Evolutionary conservation across 202 grass and related monocot species (phyloP), one percentile per base, ranked within the genome.

Genomic region (Panicum virgatum): DNA sequence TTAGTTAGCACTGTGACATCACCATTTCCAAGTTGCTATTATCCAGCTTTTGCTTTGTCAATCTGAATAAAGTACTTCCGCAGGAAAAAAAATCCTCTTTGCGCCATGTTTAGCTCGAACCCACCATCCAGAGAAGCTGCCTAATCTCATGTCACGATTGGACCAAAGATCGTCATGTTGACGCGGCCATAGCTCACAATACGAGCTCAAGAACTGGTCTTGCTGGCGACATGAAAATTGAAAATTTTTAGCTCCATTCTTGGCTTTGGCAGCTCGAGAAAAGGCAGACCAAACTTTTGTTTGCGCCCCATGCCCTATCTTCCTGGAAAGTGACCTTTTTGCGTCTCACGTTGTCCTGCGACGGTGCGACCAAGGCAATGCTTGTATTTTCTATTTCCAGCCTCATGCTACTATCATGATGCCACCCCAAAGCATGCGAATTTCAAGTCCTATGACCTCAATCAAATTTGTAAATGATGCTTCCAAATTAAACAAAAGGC

Each of bases 291-390:
- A 43, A 60, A 19, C 34, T 76, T 76, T 57, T 26, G 73, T 62
- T 7, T 76, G 73, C 45, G 73, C 14, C 54, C 52, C 67, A 71
- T 30, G 67, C 23, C 74, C 74, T 32, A 77, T 62, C 39, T 46
- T 77, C 13, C 74, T 32, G 22, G 56, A 77, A 77, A 77, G 74
- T 5, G 7, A n/a, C 14, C 57, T n/a, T 77, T 76, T 77, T 62
- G 38, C 39, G n/a, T 12, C 26, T 30, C 39, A 2, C 39, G 1
- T 30, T 30, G 15, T 58, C 37, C 2, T 16, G 14, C 38, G 19
- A 20, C 52, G n/a, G 27, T 16, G 14, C 38, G 19, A 20, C 52
- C 36, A 42, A 20, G 36, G 25, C 37, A n/a, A 43, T 45, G 73
- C 70, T 52, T 52, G 15, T 5, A 19, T 9, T 22, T 2, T 50